phyloP scores from a whole-genome alignment of 495 filamentous ascomycete genomes.

The Bacidia rubella region DNA sequence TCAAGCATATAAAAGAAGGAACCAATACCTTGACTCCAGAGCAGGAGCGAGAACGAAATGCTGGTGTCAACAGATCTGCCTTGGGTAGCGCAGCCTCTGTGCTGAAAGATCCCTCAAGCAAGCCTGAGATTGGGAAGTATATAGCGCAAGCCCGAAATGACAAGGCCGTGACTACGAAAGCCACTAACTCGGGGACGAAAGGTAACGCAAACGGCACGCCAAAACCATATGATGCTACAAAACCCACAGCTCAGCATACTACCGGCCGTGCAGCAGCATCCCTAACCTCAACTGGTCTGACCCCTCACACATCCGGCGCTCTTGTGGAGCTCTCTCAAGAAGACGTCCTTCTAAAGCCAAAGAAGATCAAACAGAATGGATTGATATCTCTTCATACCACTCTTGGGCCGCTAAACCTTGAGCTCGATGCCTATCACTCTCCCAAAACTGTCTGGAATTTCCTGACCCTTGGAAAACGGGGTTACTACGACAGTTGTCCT shows the following conservation, averaged over 20 bases:
- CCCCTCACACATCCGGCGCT: conserved; percentile 76
- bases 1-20: conserved; percentile 83
- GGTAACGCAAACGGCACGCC: conserved; percentile 15
- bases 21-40: conserved; percentile 51
- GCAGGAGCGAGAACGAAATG: conserved; percentile 43
- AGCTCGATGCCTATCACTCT: conserved; percentile 80
- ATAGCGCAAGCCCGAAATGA: conserved; percentile 16
- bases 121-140: conserved; percentile 15
- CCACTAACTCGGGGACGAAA: conserved; percentile 7
- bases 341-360: conserved; percentile 87
- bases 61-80: conserved; percentile 60
- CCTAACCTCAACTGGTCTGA: conserved; percentile 87
- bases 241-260: conserved; percentile 63
- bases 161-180: neutral
- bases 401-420: conserved; percentile 70
- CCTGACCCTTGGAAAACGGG: conserved; percentile 70
- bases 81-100: conserved; percentile 78
- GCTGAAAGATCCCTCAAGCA: conserved; percentile 54
- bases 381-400: conserved; percentile 83
- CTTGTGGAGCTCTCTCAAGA: conserved; percentile 79
- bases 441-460: conserved; percentile 97
- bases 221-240: conserved; percentile 16
- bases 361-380: conserved; percentile 73
- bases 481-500: conserved; percentile 67
- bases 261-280: conserved; percentile 86